Percentiles rank a stretch among this genome's conserved stretches.
These are phyloP conservation scores for Neurospora hispaniola DNA, from an alignment of 495 filamentous ascomycete species.

Conservation along the genomic window DNA sequence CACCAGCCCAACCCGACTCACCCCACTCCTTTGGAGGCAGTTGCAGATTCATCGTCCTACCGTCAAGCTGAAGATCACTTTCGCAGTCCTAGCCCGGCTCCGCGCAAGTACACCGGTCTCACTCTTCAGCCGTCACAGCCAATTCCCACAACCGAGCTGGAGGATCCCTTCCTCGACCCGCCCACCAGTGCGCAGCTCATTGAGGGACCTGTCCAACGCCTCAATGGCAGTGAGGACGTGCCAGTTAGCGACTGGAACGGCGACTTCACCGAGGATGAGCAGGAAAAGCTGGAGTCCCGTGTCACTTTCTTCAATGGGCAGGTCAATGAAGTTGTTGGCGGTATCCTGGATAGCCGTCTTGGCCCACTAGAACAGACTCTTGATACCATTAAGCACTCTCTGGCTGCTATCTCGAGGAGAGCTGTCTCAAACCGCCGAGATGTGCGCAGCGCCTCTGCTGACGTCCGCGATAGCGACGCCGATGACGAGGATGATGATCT, in stretches of 20 bases:
- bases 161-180: conserved; percentile 40
- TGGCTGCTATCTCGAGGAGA: conserved; percentile 38
- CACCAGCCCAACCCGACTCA: conserved; percentile 31
- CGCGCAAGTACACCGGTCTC: conserved; percentile 38
- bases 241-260: conserved; percentile 87
- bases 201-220: conserved; percentile 51
- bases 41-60: conserved; percentile 41
- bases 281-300: conserved; percentile 64
- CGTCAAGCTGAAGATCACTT: conserved; percentile 49
- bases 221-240: conserved; percentile 53
- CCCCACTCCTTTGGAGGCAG: conserved; percentile 23
- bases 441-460: conserved; percentile 49
- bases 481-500: conserved; percentile 85
- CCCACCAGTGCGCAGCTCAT: conserved; percentile 26
- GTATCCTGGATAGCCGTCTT: conserved; percentile 64
- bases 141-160: conserved; percentile 28
- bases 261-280: conserved; percentile 70
- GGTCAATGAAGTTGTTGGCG: conserved; percentile 73
- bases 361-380: conserved; percentile 71
- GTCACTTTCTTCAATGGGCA: conserved; percentile 76
- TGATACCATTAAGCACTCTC: conserved; percentile 56
- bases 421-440: conserved; percentile 35
- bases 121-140: conserved; percentile 18
- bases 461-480: conserved; percentile 72
- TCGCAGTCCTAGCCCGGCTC: conserved; percentile 69